Percentiles rank a stretch among this genome's conserved stretches.
Conservation (phyloP, 805 yeast genomes). For the Metschnikowia henanensis region DNA sequence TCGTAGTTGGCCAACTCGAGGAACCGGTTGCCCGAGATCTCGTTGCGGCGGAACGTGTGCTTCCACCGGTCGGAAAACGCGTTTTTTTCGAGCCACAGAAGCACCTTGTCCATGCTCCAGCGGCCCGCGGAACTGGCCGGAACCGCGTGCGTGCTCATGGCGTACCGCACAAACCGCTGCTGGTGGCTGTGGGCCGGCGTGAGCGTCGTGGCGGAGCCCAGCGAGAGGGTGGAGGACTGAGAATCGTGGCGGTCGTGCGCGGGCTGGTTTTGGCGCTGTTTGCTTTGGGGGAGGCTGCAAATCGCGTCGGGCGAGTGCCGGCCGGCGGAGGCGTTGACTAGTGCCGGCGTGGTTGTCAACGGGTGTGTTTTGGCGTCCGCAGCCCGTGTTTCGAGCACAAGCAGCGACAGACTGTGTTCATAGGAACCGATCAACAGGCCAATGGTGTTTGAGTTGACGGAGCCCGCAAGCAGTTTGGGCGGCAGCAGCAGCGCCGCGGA, state of each 20-base stretch:
- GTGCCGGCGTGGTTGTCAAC: not conserved
- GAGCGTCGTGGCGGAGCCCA: slow-evolving; percentile 31
- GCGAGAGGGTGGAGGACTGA: slow-evolving; percentile 35
- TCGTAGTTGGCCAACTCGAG: slow-evolving; percentile 69
- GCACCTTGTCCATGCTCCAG: slow-evolving; percentile 73
- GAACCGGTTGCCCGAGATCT: slow-evolving; percentile 62
- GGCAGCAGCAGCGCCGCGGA: slow-evolving; percentile 17
- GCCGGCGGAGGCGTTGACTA: no score
- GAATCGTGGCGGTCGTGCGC: slow-evolving; percentile 34
- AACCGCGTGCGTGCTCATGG: slow-evolving; percentile 36
- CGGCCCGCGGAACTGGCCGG: slow-evolving; percentile 30
- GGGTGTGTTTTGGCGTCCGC: slow-evolving; percentile 1
- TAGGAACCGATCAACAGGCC: slow-evolving; percentile 32
- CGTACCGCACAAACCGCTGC: slow-evolving; percentile 43
- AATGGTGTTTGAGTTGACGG: slow-evolving; percentile 25
- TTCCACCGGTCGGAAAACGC: slow-evolving; percentile 75
- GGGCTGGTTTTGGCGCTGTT: no score
- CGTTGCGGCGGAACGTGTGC: slow-evolving; percentile 56
- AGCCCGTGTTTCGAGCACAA: slow-evolving; percentile 10
- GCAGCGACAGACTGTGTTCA: slow-evolving; percentile 27
- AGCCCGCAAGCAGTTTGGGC: slow-evolving; percentile 19
- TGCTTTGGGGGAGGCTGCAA: no score
- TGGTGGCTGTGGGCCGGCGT: slow-evolving; percentile 28
- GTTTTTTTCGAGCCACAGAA: slow-evolving; percentile 66
- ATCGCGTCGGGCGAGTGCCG: no score